Conservation (phyloP, 2,329 filamentous ascomycete species). For the Whalleya microplaca region DNA sequence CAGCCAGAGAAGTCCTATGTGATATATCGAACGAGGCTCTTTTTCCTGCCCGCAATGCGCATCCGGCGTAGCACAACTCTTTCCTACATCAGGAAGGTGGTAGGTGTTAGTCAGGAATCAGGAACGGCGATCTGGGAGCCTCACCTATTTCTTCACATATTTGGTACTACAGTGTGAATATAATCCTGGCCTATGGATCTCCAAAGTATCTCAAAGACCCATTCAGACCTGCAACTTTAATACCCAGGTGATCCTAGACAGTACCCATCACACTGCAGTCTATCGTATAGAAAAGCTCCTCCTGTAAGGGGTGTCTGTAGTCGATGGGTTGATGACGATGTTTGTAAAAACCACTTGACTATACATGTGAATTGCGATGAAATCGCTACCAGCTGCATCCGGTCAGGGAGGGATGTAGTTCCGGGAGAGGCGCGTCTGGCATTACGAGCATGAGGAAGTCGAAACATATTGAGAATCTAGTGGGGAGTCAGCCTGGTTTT, state of each 20-base stretch:
- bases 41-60: not conserved
- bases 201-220: not conserved
- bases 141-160: not conserved
- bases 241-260: not conserved
- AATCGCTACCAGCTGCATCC: not conserved
- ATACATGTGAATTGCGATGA: not conserved
- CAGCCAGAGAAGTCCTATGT: not conserved
- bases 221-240: not conserved
- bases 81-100: not conserved
- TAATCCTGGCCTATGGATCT: not conserved
- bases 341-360: not conserved
- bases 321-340: not conserved
- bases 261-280: too few relatives aligned
- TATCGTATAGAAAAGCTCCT: not conserved
- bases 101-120: not conserved
- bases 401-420: not conserved
- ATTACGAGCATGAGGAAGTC: not conserved
- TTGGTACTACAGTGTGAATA: not conserved
- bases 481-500: too few relatives aligned
- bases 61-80: not conserved
- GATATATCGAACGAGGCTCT: not conserved
- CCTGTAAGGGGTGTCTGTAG: not conserved
- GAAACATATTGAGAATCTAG: too few relatives aligned
- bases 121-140: not conserved
- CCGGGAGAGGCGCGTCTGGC: not conserved